Conservation (phyloP, 257 asterid genomes). For the Ocimum tenuiflorum region DNA sequence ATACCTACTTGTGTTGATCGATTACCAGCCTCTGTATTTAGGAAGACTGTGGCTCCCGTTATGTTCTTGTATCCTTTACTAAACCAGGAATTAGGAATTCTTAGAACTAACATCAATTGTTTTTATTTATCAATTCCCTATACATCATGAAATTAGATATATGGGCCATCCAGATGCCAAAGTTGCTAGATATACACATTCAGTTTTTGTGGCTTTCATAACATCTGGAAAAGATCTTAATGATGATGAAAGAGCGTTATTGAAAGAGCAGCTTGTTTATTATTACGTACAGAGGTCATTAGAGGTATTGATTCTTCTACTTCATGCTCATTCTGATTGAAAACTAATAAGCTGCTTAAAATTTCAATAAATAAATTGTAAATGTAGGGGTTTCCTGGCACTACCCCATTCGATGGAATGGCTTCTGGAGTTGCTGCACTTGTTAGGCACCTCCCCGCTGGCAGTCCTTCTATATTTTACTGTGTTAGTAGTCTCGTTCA, state of each 20-base stretch:
- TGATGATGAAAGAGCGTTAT: constrained; percentile 52
- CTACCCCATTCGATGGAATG: constrained; percentile 82
- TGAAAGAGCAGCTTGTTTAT: constrained; percentile 90
- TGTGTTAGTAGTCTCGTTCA: constrained; percentile 60
- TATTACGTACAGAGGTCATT: constrained; percentile 73
- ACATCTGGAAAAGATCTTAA: constrained; percentile 68
- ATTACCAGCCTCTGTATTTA: constrained; percentile 53
- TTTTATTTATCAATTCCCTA: constrained; percentile 30
- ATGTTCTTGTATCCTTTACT: constrained; percentile 83
- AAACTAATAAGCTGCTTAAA: neutral
- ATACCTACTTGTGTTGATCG: constrained; percentile 70
- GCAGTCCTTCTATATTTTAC: constrained; percentile 70
- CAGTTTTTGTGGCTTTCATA: constrained; percentile 69
- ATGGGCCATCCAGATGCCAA: constrained; percentile 85
- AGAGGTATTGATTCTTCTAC: constrained; percentile 50
- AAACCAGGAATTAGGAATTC: constrained; percentile 12
- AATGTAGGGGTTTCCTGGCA: constrained; percentile 67
- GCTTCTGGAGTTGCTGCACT: constrained; percentile 90
- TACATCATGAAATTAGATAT: constrained; percentile 43
- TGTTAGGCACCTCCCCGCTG: constrained; percentile 92
- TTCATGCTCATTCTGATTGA: constrained; percentile 4
- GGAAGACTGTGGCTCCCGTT: constrained; percentile 68
- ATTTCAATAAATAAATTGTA: constrained; percentile 17
- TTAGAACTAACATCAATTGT: neutral
- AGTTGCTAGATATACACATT: constrained; percentile 80